phyloP scores from a whole-genome alignment of 2,329 filamentous ascomycete species.

The Mycosphaerella arachidis region DNA sequence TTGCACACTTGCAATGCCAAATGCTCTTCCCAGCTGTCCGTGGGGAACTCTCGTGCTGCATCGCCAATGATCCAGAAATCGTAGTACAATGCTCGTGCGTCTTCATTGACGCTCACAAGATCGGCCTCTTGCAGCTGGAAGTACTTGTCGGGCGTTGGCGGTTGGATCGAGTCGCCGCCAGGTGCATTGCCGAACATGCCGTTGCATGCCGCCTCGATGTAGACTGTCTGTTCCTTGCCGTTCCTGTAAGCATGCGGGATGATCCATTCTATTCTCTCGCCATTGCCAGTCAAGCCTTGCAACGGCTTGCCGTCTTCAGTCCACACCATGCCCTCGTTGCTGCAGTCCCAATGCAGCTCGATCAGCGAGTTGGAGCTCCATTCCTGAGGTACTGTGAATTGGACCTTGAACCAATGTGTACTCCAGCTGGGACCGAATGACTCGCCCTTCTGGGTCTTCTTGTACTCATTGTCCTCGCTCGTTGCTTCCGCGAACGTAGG shows the following conservation, averaged over 20 bases:
- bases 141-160: constrained; percentile 77
- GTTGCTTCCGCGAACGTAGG: constrained; percentile 83
- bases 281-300: constrained; percentile 85
- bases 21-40: constrained; percentile 84
- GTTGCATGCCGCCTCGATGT: constrained; percentile 98
- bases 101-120: constrained; percentile 82
- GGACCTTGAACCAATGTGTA: constrained; percentile 93
- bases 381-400: constrained; percentile 69
- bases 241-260: constrained; percentile 77
- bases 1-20: constrained; percentile 79
- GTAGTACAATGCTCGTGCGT: constrained; percentile 76
- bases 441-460: constrained; percentile 67
- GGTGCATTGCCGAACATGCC: constrained; percentile 94
- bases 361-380: constrained; percentile 72
- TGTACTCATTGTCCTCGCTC: constrained; percentile 62
- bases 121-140: constrained; percentile 73
- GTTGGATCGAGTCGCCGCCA: constrained; percentile 80
- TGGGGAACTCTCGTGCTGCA: constrained; percentile 84
- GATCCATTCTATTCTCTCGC: constrained; percentile 87
- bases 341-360: constrained; percentile 95
- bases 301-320: constrained; percentile 81
- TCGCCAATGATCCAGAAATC: constrained; percentile 96
- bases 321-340: constrained; percentile 94
- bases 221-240: constrained; percentile 81
- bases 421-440: constrained; percentile 93